A percentile compares a stretch with the other conserved stretches of the same genome.
Evolutionary conservation across 2,329 filamentous ascomycete genomes (phyloP).

Genomic region (Aureobasidium zeae): DNA sequence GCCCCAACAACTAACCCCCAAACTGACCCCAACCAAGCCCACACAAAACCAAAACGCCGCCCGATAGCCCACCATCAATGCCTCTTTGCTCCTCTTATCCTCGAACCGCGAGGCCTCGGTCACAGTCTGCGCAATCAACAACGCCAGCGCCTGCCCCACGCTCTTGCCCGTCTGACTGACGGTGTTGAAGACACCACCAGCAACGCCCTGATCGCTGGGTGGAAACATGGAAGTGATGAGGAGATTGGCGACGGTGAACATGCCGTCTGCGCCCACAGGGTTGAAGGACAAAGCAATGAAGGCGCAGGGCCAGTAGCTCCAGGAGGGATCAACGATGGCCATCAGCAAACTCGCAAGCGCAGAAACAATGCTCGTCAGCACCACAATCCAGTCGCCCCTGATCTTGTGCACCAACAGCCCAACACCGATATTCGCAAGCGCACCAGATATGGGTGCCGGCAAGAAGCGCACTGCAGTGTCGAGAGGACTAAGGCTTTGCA

Average conservation of each 20-base stretch:
- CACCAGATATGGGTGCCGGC: constrained; percentile 33
- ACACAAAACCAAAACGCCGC: constrained; percentile 38
- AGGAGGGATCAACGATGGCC: constrained; percentile 36
- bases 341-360: constrained; percentile 36
- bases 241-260: constrained; percentile 37
- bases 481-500: constrained; percentile 28
- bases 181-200: constrained; percentile 40
- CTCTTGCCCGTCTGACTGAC: constrained; percentile 36
- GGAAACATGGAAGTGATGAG: constrained; percentile 37
- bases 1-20: constrained; percentile 31
- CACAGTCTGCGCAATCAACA: constrained; percentile 29
- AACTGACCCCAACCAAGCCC: constrained; percentile 26
- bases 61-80: constrained; percentile 34
- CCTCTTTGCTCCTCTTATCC: constrained; percentile 27
- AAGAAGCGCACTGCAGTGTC: constrained; percentile 36
- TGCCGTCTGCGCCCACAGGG: constrained; percentile 35
- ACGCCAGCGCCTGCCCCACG: constrained; percentile 32
- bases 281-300: constrained; percentile 38
- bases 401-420: constrained; percentile 40
- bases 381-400: constrained; percentile 29
- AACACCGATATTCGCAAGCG: constrained; percentile 36
- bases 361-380: constrained; percentile 33
- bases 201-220: constrained; percentile 33
- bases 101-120: constrained; percentile 19
- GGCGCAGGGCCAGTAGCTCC: constrained; percentile 40